Base-by-base conservation (phyloP, 805 yeast species). In the Zygoascus biomembranicola region DNA sequence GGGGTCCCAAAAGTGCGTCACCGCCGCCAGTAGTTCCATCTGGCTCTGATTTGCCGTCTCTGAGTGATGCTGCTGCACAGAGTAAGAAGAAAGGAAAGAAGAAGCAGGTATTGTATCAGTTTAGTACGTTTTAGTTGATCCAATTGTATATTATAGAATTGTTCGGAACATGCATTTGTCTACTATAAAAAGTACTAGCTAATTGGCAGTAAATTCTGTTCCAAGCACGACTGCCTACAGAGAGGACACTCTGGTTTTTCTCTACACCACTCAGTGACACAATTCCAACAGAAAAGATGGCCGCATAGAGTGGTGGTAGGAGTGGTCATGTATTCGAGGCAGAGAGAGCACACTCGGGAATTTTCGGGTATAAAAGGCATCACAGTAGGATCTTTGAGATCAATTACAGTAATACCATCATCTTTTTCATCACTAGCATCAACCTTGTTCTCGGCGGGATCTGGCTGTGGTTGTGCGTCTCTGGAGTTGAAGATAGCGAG, bases 281-380 rank as follows among this genome's bases (percentile, higher is more conserved):
- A 92, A 6, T 73, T 75, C 97, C 98, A 92, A 69, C 99, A 92
- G 67, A 87, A 92, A 14, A 88, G 54, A 66, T 92, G 99, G 0
- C 98, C 99, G 69, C 99, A 92, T 4, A 83, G 79, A 0, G 96
- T 89, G 56, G 87, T 80, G 0, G 96, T 74, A 4, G 99, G 98
- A 57, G 87, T 80, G 1, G 70, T 74, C 94, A 92, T 87, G 14
- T 77, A 74, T 8, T 86, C 82, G 23, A 92, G 74, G 66, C 99
- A 92, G 19, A 94, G 74, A 77, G 90, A 85, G 65, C 99, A 92
- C 43, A 77, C 75, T 51, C 97, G 75, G 0, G 95, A 82, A 26
- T 71, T 68, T 54, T 76, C 82, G 0, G 90, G 85, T 9, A 92
- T 79, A 63, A 80, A 90, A 4, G 87, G 83, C 50, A 90, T 70